Conservation (phyloP, 345 rosid species). For the Acer yangbiense region DNA sequence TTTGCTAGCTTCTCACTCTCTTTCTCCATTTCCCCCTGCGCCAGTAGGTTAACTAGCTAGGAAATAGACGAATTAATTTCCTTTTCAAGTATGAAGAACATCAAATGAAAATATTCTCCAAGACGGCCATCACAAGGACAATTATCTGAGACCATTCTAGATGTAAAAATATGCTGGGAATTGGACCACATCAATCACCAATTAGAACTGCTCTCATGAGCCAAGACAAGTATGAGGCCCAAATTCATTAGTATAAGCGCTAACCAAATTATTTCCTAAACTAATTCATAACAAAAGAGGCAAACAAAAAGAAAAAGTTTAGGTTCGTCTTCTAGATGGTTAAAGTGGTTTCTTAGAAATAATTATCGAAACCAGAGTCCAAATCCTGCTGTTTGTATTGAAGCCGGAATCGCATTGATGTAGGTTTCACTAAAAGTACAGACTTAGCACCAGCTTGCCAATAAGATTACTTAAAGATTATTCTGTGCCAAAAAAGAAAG, state of each 20-base stretch:
- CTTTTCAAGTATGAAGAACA: neutral
- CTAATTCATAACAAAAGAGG: neutral
- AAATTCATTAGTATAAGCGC: neutral
- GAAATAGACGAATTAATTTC: neutral
- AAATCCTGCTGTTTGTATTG: neutral
- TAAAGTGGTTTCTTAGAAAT: neutral
- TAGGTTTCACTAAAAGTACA: too few species aligned
- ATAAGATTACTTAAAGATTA: neutral
- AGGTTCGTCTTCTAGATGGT: neutral
- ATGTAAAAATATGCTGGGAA: neutral
- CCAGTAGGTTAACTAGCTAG: neutral
- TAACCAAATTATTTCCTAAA: neutral
- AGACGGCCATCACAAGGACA: neutral
- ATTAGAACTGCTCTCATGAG: neutral
- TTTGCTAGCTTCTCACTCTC: neutral
- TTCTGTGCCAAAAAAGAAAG: neutral
- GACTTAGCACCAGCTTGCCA: too few species aligned
- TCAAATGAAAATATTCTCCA: neutral
- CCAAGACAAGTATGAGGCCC: neutral
- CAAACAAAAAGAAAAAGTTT: constrained; percentile 5
- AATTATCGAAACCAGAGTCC: neutral
- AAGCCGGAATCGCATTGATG: neutral
- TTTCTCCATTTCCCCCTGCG: neutral
- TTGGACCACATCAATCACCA: neutral
- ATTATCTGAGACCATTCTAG: neutral